Evolutionary conservation across 139 green algal genomes (phyloP).

Genomic region (Tetradesmus obliquus): DNA sequence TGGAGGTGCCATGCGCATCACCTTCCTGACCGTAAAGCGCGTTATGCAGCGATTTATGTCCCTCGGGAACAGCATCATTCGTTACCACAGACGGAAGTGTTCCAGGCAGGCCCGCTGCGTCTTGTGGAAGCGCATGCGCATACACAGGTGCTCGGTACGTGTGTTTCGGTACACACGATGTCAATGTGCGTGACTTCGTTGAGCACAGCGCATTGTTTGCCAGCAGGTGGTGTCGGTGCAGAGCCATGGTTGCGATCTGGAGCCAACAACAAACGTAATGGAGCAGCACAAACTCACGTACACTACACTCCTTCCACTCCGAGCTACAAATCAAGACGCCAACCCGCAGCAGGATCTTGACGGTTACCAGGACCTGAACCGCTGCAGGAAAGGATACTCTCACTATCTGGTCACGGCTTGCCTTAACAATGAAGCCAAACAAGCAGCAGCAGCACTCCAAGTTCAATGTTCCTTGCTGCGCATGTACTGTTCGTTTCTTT

Average conservation of each 20-base stretch:
- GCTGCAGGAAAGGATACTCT: no score
- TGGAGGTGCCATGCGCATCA: constrained; percentile 51
- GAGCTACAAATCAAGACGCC: no score
- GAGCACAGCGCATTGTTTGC: not conserved
- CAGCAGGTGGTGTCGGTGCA: not conserved
- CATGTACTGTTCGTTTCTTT: no score
- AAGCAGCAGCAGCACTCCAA: no score
- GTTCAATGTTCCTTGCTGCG: no score
- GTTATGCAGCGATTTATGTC: constrained; percentile 83
- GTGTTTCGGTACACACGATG: not conserved
- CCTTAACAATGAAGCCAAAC: no score
- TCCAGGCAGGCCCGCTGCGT: not conserved
- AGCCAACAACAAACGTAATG: not conserved
- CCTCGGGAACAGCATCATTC: constrained; percentile 43
- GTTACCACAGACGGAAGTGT: constrained; percentile 17
- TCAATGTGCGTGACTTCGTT: not conserved
- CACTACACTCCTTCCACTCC: no score
- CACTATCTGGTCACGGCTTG: no score
- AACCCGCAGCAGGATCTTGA: not conserved
- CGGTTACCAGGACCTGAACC: not conserved
- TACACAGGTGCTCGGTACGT: not conserved
- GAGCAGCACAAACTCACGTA: not conserved
- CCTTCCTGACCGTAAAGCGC: constrained; percentile 87
- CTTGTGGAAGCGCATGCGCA: not conserved
- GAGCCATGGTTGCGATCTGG: not conserved